phyloP scores from a whole-genome alignment of 2,329 filamentous ascomycete species.

The Pseudocercospora ulei region DNA sequence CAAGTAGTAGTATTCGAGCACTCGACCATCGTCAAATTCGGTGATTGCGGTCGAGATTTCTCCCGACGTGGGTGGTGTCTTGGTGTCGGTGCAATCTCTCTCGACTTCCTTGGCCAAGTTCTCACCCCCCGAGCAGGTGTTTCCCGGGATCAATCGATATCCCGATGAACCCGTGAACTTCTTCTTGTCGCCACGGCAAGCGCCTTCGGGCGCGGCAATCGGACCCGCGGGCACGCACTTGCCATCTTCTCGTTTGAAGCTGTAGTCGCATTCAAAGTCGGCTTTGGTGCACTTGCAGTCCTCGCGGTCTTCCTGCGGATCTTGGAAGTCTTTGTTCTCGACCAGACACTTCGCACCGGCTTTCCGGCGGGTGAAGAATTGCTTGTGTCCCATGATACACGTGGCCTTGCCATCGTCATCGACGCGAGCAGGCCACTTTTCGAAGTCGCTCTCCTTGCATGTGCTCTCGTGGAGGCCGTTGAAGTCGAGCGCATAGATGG shows the following conservation, averaged over 20 bases:
- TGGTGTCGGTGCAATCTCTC: slow-evolving; percentile 60
- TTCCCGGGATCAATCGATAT: slow-evolving; percentile 74
- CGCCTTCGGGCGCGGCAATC: slow-evolving; percentile 57
- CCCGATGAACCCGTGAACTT: slow-evolving; percentile 79
- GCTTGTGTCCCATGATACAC: slow-evolving; percentile 93
- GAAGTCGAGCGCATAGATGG: slow-evolving; percentile 70
- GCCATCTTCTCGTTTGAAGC: slow-evolving; percentile 62
- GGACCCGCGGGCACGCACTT: slow-evolving; percentile 58
- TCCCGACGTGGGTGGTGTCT: slow-evolving; percentile 50
- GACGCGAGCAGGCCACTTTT: slow-evolving; percentile 76
- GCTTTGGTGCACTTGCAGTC: slow-evolving; percentile 69
- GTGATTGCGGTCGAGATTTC: slow-evolving; percentile 54
- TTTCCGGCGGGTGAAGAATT: slow-evolving; percentile 76
- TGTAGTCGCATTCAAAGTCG: slow-evolving; percentile 95
- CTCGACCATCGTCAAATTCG: slow-evolving; percentile 52
- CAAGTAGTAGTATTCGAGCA: slow-evolving; percentile 60
- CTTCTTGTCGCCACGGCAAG: slow-evolving; percentile 61
- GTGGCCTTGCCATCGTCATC: slow-evolving; percentile 70
- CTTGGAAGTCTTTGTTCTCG: slow-evolving; percentile 65
- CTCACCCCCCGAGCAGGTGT: slow-evolving; percentile 40
- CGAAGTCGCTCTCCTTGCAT: slow-evolving; percentile 68
- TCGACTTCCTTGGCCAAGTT: slow-evolving; percentile 50
- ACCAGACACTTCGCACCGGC: slow-evolving; percentile 82
- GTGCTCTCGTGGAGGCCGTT: slow-evolving; percentile 66
- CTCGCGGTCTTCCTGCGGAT: slow-evolving; percentile 59